Evolutionary conservation across 2,329 filamentous ascomycete genomes (phyloP), one percentile per base, ranked within the genome.

Genomic region (Fusarium sp.): DNA sequence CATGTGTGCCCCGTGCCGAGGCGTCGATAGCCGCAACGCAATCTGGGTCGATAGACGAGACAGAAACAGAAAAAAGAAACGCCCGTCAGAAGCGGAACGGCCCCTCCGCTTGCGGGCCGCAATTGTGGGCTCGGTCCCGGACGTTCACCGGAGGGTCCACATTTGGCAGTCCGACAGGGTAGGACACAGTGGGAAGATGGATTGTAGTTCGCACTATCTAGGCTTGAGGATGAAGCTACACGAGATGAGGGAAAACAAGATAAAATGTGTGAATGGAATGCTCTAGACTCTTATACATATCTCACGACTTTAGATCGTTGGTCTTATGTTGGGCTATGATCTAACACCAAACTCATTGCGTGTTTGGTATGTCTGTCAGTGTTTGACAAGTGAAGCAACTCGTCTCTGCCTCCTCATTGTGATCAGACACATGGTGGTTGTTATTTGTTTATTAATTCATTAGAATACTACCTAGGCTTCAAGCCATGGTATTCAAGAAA

Each of bases 1-100:
- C 64, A 68, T 9, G 25, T 65, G 71, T 71, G 68, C 67, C 20
- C 23, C 71, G 69, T 67, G 62, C 69, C 68, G 69, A 59, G 51
- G 56, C 36, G 53, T 65, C 63, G 65, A 71, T 67, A 67, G 46
- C 67, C 61, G 66, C 55, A 49, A 55, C 51, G 42, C 58, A 61
- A 62, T 20, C 59, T 70, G 61, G 55, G 55, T 58, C 31, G 42
- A 60, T 63, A 69, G 44, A 40, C 34, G 40, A 31, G 36, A 54
- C 10, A 44, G 23, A 25, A 27, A 10, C 40, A 25, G 31, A 59
- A 64, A 27, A 11, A 31, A 31, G 29, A 31, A 27, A 58, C 50
- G 31, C 44, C 61, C 16, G 36, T 51, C 40, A 58, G 56, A 33
- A 33, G 42, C 56, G 56, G 56, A 58, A 51, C 56, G 56, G 56